These are phyloP conservation scores for Penicillium chermesinum DNA, from an alignment of 495 filamentous ascomycete genomes.

Conservation along the genomic window DNA sequence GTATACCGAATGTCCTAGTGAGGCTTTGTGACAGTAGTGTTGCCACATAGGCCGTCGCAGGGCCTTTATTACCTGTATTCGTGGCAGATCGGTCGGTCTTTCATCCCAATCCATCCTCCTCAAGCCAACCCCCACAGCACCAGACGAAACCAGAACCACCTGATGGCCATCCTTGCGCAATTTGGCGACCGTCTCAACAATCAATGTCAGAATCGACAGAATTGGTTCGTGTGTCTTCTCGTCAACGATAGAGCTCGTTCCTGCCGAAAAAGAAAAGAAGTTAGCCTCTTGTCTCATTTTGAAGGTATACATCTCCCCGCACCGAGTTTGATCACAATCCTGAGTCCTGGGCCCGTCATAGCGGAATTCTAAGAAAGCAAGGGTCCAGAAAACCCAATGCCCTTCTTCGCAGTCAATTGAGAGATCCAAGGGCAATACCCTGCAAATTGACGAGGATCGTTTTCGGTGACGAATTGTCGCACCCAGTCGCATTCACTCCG, in stretches of 20 bases:
- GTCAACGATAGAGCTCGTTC: slow-evolving; percentile 96
- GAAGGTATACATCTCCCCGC: slow-evolving; percentile 30
- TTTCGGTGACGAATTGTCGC: background rate
- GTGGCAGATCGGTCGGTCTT: slow-evolving; percentile 80
- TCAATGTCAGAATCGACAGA: slow-evolving; percentile 78
- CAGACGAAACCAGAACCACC: slow-evolving; percentile 93
- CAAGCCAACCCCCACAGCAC: slow-evolving; percentile 90
- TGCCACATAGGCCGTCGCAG: too few relatives aligned
- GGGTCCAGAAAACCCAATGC: background rate
- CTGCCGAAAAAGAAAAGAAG: slow-evolving; percentile 37
- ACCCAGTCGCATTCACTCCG: slow-evolving; percentile 3
- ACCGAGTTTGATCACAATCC: slow-evolving; percentile 94
- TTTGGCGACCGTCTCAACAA: slow-evolving; percentile 86
- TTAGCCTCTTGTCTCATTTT: slow-evolving; percentile 7
- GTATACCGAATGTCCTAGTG: too few relatives aligned
- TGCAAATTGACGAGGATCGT: background rate
- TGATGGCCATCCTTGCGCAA: slow-evolving; percentile 86
- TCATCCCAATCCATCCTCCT: slow-evolving; percentile 84
- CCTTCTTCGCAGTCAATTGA: background rate
- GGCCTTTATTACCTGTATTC: slow-evolving; percentile 79
- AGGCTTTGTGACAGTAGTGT: too few relatives aligned
- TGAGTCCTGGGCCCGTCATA: slow-evolving; percentile 43
- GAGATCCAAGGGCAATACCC: slow-evolving; percentile 1
- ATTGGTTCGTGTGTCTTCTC: slow-evolving; percentile 97
- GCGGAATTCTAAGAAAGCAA: background rate